Evolutionary conservation across 495 filamentous ascomycete species (phyloP), one percentile per base, ranked within the genome.

Genomic region (Neurospora discreta): DNA sequence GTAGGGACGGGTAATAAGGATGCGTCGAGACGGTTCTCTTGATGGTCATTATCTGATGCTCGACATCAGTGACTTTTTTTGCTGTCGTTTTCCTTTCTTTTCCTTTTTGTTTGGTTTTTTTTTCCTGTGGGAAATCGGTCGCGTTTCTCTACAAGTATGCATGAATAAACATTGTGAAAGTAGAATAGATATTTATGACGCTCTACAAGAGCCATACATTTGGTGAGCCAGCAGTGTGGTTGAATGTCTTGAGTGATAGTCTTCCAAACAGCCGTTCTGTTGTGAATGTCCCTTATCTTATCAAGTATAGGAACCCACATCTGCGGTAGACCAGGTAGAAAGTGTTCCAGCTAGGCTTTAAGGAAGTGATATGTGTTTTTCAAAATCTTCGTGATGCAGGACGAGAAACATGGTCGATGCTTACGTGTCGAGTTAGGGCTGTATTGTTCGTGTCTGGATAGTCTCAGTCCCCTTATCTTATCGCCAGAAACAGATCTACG

Each of bases 61-160:
- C 40, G 40, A 41, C 40, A 1, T 16, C 40, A 41, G 15, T 41
- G 13, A 41, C 40, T 41, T 41, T 15, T 0, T 41, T 41, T 1
- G n/a, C 40, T 15, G 40, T 41, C 13, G 16, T 41, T 16, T 16
- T 5, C 40, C n/a, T n/a, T n/a, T n/a, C n/a, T n/a, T n/a, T n/a
- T n/a, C n/a, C n/a, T n/a, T n/a, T n/a, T n/a, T n/a, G n/a, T n/a
- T n/a, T n/a, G n/a, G n/a, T n/a, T n/a, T n/a, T n/a, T n/a, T n/a
- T n/a, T n/a, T n/a, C n/a, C n/a, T n/a, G n/a, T 41, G 40, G 0
- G 40, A 6, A 8, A 2, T 1, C 16, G 0, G 16, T 0, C 41
- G 16, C 2, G 41, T 42, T 42, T 42, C 6, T 2, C 16, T 42
- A 42, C n/a, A n/a, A n/a, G n/a, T 42, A 42, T 16, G 0, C 6